Percentiles rank a stretch among this genome's conserved stretches.
These are phyloP conservation scores for Colletotrichum viniferum DNA, from an alignment of 2,329 filamentous ascomycete genomes.

Conservation along the genomic window DNA sequence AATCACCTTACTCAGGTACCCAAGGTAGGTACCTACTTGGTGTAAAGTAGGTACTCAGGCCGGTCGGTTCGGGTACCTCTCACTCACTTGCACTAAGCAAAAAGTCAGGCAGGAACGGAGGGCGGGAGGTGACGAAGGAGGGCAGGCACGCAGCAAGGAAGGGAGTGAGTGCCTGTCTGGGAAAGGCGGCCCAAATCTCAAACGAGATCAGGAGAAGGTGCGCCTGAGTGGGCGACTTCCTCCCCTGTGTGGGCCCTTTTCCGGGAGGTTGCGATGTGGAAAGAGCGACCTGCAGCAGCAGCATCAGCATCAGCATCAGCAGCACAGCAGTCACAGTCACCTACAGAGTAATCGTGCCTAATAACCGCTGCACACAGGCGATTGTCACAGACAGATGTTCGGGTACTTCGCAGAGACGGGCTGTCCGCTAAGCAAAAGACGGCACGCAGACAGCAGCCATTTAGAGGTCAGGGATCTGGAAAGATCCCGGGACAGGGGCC, in stretches of 20 bases:
- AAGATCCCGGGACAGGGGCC: not conserved
- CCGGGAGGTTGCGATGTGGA: not conserved
- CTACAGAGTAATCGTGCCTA: not conserved
- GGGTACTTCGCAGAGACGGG: not conserved
- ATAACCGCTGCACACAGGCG: not conserved
- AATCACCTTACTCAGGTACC: not conserved
- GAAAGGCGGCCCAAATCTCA: not conserved
- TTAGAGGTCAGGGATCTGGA: conserved; percentile 6
- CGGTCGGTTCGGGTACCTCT: not conserved
- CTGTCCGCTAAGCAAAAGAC: not conserved
- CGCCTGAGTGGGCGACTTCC: not conserved
- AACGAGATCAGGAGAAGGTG: conserved; percentile 3
- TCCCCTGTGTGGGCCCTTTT: not conserved
- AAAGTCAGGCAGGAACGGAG: not conserved
- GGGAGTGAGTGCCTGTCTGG: not conserved
- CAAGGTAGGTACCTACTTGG: not conserved
- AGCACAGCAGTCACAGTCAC: not conserved
- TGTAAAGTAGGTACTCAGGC: not conserved
- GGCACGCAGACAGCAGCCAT: not conserved
- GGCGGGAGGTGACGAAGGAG: conserved; percentile 2
- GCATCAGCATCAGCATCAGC: too few relatives aligned
- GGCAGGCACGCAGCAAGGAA: not conserved
- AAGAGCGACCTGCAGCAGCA: not conserved
- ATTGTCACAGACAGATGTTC: not conserved
- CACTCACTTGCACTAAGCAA: not conserved